Evolutionary conservation across 2,329 filamentous ascomycete genomes (phyloP).

Genomic region (Penicillium thymicola): DNA sequence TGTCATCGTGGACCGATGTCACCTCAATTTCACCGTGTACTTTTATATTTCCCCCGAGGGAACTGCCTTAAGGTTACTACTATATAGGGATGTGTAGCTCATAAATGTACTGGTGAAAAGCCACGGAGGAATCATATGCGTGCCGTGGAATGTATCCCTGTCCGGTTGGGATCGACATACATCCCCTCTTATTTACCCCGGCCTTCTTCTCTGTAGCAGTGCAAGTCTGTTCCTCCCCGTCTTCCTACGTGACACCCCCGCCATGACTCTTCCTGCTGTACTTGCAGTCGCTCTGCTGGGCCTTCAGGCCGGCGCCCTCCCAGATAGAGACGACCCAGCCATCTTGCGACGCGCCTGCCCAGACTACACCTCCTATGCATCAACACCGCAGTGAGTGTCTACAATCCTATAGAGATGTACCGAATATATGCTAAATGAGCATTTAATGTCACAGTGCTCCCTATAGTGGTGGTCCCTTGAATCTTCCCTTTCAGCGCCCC

Average conservation of each 20-base stretch:
- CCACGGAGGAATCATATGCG: background rate
- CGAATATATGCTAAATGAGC: background rate
- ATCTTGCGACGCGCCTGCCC: constrained; percentile 55
- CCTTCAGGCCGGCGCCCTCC: constrained; percentile 14
- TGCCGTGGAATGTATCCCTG: constrained; percentile 20
- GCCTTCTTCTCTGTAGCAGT: background rate
- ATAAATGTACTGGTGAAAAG: background rate
- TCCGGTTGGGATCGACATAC: constrained; percentile 18
- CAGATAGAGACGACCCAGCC: constrained; percentile 25
- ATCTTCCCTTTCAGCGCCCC: constrained; percentile 83
- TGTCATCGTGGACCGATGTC: constrained; percentile 19
- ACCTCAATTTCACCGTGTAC: constrained; percentile 16
- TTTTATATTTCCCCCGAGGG: constrained; percentile 8
- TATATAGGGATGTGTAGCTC: background rate
- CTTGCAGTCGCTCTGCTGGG: constrained; percentile 16
- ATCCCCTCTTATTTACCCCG: constrained; percentile 20
- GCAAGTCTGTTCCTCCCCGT: background rate
- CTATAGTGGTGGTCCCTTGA: constrained; percentile 72
- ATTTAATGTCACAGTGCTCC: constrained; percentile 58
- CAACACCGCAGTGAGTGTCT: constrained; percentile 55
- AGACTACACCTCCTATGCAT: constrained; percentile 62
- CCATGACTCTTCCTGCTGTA: constrained; percentile 14
- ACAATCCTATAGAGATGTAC: background rate
- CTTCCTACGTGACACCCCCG: background rate
- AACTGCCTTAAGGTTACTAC: background rate